phyloP scores from a whole-genome alignment of 192 early-diverging fungal genomes.

The Oehlia diaphana region DNA sequence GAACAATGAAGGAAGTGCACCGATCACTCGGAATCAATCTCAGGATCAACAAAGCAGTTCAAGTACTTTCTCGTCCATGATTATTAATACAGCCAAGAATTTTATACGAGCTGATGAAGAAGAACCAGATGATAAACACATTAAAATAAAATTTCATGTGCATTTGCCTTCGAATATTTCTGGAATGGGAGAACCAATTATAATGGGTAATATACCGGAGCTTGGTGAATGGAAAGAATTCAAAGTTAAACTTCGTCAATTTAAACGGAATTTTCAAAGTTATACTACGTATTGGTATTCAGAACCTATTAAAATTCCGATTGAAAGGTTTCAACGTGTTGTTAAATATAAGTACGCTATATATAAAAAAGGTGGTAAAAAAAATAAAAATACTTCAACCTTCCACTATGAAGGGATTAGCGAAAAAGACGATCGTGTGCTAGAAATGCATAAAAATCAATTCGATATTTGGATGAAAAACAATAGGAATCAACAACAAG shows the following conservation, averaged over 20 bases:
- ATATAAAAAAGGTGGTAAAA: not conserved
- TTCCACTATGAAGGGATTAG: not conserved
- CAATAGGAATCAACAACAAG: too few species aligned
- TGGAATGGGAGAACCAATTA: not conserved
- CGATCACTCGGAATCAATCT: too few species aligned
- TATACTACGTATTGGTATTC: not conserved
- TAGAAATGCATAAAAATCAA: not conserved
- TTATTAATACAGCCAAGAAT: too few species aligned
- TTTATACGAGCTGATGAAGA: not conserved
- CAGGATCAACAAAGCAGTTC: too few species aligned
- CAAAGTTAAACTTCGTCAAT: not conserved
- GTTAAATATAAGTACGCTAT: not conserved
- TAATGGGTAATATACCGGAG: not conserved
- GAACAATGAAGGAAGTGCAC: too few species aligned
- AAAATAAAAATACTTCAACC: not conserved
- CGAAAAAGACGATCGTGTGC: not conserved
- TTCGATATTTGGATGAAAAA: not conserved
- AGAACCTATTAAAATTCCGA: not conserved
- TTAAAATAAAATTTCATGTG: not conserved
- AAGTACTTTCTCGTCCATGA: too few species aligned
- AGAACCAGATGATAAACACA: not conserved
- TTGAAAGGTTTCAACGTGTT: not conserved
- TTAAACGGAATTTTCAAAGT: not conserved
- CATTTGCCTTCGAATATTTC: not conserved
- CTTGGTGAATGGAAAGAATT: not conserved